Evolutionary conservation across 1,284 basidiomycete species (phyloP).

Genomic region (Kwoniella shivajii): DNA sequence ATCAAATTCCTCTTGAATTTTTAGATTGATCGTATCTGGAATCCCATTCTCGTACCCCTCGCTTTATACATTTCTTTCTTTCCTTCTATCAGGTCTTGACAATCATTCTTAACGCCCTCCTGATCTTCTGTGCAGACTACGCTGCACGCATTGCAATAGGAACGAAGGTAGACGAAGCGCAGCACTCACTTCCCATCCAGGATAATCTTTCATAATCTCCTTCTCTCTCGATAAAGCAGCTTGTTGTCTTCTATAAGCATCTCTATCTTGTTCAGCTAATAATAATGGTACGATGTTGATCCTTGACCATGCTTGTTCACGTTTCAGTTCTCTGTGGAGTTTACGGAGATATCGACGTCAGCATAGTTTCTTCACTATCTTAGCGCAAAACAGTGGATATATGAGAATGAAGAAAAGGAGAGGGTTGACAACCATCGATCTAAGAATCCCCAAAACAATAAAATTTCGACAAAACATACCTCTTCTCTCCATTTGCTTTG

Average conservation of each 20-base stretch:
- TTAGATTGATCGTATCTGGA: too few relatives aligned
- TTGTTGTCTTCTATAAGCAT: conserved; percentile 77
- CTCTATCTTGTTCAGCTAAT: conserved; percentile 90
- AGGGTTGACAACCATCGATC: too few relatives aligned
- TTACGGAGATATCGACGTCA: too few relatives aligned
- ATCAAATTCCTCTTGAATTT: not conserved
- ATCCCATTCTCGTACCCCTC: too few relatives aligned
- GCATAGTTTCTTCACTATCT: too few relatives aligned
- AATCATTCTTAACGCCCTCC: too few relatives aligned
- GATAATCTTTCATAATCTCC: conserved; percentile 94
- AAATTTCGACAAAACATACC: conserved; percentile 62
- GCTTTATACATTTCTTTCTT: too few relatives aligned
- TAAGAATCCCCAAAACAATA: too few relatives aligned
- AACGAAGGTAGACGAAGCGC: not conserved
- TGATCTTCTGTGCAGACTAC: too few relatives aligned
- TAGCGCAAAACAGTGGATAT: too few relatives aligned
- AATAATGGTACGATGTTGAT: conserved; percentile 92
- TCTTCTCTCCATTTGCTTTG: conserved; percentile 85
- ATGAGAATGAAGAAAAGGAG: not conserved
- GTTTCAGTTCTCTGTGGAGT: conserved; percentile 81
- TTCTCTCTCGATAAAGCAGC: conserved; percentile 80
- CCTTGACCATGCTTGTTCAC: conserved; percentile 94
- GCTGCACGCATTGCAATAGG: too few relatives aligned
- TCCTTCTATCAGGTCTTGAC: not conserved
- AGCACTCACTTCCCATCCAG: conserved; percentile 85